phyloP scores from a whole-genome alignment of 495 filamentous ascomycete species.

The Neurospora africana region DNA sequence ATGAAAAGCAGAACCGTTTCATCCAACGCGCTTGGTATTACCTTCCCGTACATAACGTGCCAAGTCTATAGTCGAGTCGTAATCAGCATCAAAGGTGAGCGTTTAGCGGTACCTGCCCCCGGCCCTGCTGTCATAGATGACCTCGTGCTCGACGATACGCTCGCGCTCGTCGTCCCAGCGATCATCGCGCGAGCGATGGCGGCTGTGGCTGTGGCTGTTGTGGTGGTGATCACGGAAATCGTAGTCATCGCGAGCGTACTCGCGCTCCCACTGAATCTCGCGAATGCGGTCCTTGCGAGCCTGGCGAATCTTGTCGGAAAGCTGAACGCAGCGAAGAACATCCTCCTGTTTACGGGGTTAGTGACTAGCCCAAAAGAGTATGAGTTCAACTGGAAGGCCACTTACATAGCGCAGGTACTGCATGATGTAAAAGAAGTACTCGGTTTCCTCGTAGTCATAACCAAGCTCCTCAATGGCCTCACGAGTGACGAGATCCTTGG shows the following conservation, averaged over 20 bases:
- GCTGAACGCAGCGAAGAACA: slow-evolving; percentile 68
- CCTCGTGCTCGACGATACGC: slow-evolving; percentile 46
- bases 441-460: slow-evolving; percentile 88
- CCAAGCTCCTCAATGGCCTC: slow-evolving; percentile 80
- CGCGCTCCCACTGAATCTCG: slow-evolving; percentile 74
- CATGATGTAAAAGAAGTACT: slow-evolving; percentile 83
- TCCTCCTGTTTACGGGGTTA: slow-evolving; percentile 55
- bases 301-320: slow-evolving; percentile 72
- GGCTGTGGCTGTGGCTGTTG: slow-evolving; percentile 19
- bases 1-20: neutral
- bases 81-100: neutral
- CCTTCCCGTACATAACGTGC: neutral
- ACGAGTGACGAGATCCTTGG: slow-evolving; percentile 77
- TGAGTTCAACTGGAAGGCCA: slow-evolving; percentile 7
- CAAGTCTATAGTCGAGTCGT: neutral
- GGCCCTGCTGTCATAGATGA: slow-evolving; percentile 39
- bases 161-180: slow-evolving; percentile 47
- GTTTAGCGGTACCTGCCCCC: slow-evolving; percentile 20
- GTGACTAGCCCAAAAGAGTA: neutral
- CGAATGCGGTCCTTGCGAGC: slow-evolving; percentile 64
- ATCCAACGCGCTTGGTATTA: neutral
- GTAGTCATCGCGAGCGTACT: slow-evolving; percentile 44
- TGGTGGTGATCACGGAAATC: slow-evolving; percentile 45
- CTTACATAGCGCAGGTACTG: slow-evolving; percentile 81
- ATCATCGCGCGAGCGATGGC: slow-evolving; percentile 22